phyloP scores from a whole-genome alignment of 139 green algal genomes.

The Deuterostichococcus epilithicus region DNA sequence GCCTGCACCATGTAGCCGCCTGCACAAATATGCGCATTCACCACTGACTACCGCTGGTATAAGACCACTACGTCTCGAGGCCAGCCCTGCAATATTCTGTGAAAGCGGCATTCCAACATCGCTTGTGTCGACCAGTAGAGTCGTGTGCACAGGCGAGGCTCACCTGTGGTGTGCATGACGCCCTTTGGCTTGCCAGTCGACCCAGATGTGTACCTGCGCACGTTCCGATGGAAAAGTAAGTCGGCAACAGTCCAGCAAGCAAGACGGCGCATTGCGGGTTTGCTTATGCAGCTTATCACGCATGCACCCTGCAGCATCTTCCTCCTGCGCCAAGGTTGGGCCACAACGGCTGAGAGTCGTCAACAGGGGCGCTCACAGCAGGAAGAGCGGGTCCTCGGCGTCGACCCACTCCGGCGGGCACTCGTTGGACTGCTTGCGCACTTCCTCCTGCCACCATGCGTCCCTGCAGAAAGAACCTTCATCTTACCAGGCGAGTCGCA shows the following conservation, averaged over 20 bases:
- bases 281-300: too few species aligned
- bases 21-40: background rate
- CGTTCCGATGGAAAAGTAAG: too few species aligned
- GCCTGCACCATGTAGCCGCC: constrained; percentile 1
- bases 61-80: background rate
- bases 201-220: constrained; percentile 90
- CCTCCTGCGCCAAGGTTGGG: too few species aligned
- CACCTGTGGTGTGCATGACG: constrained; percentile 78
- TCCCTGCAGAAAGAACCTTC: too few species aligned
- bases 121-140: background rate
- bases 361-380: too few species aligned
- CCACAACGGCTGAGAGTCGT: too few species aligned
- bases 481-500: too few species aligned
- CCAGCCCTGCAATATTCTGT: background rate
- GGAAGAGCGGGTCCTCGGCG: constrained; percentile 84
- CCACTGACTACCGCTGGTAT: background rate
- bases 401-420: constrained; percentile 84
- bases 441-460: constrained; percentile 78
- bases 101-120: background rate
- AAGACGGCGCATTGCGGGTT: too few species aligned
- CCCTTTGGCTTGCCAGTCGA: constrained; percentile 94
- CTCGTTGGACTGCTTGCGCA: constrained; percentile 44
- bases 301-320: too few species aligned
- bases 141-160: background rate
- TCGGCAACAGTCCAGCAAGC: too few species aligned